Conservation (phyloP, 441 rosid genomes). For the Geranium incanum region DNA sequence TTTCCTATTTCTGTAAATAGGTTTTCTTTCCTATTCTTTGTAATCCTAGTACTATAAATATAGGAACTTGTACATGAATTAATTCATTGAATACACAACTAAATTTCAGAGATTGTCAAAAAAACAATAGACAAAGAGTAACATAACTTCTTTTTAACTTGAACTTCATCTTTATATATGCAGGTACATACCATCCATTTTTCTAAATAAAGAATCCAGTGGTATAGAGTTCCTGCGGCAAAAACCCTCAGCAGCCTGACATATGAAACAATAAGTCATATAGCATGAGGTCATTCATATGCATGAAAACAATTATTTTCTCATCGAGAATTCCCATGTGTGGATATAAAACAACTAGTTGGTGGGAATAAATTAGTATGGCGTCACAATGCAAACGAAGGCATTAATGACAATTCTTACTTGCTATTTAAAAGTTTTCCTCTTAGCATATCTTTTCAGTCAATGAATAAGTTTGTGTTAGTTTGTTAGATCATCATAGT, state of each 20-base stretch:
- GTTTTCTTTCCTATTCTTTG: no score
- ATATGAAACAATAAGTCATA: slow-evolving; percentile 19
- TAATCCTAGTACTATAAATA: no score
- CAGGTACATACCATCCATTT: slow-evolving; percentile 45
- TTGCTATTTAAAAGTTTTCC: background rate
- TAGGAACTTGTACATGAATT: no score
- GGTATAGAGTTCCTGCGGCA: slow-evolving; percentile 70
- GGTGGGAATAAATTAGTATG: background rate
- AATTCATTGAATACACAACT: no score
- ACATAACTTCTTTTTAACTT: background rate
- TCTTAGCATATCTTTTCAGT: background rate
- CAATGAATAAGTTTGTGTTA: background rate
- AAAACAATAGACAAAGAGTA: background rate
- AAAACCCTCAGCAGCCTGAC: slow-evolving; percentile 91
- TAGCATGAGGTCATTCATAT: slow-evolving; percentile 6
- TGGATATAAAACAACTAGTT: background rate
- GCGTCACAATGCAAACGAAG: background rate
- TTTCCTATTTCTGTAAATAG: no score
- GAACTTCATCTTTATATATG: background rate
- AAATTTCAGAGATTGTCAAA: no score
- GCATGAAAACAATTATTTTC: slow-evolving; percentile 4
- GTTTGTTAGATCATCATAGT: no score
- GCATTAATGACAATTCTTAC: background rate
- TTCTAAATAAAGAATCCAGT: slow-evolving; percentile 50
- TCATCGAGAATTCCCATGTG: background rate